Conservation (phyloP, 2,329 filamentous ascomycete genomes). For the Venturia carpophila region DNA sequence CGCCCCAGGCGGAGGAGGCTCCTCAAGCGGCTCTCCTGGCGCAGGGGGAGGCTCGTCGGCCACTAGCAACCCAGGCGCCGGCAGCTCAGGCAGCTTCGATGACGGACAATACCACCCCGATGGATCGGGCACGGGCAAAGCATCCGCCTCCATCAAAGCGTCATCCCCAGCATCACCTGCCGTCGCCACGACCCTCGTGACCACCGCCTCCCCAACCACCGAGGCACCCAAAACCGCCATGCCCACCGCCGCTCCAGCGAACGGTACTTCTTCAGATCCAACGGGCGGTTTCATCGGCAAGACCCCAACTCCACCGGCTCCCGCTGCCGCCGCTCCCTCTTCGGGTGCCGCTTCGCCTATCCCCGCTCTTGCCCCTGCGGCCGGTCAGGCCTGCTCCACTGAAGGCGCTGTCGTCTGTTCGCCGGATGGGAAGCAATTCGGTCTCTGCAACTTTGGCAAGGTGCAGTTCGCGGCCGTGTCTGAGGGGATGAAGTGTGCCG, state of each 20-base stretch:
- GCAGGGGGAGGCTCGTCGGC: neutral
- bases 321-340: neutral
- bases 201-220: neutral
- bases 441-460: slow-evolving; percentile 15
- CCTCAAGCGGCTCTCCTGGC: neutral
- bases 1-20: neutral
- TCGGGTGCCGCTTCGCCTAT: neutral
- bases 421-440: slow-evolving; percentile 15
- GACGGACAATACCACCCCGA: slow-evolving; percentile 10
- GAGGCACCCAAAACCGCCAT: neutral
- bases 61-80: neutral
- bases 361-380: neutral
- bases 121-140: slow-evolving; percentile 1
- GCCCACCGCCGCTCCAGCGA: neutral
- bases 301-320: neutral
- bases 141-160: neutral
- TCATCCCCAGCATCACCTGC: neutral
- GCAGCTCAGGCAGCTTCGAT: neutral
- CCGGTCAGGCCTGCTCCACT: slow-evolving; percentile 8
- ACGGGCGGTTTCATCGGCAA: neutral
- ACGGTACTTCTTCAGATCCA: neutral
- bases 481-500: slow-evolving; percentile 13
- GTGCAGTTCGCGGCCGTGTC: slow-evolving; percentile 11
- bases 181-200: neutral
- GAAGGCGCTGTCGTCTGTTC: slow-evolving; percentile 17